Evolutionary conservation across 1,284 basidiomycete genomes (phyloP).

Genomic region (Inonotus hispidus): DNA sequence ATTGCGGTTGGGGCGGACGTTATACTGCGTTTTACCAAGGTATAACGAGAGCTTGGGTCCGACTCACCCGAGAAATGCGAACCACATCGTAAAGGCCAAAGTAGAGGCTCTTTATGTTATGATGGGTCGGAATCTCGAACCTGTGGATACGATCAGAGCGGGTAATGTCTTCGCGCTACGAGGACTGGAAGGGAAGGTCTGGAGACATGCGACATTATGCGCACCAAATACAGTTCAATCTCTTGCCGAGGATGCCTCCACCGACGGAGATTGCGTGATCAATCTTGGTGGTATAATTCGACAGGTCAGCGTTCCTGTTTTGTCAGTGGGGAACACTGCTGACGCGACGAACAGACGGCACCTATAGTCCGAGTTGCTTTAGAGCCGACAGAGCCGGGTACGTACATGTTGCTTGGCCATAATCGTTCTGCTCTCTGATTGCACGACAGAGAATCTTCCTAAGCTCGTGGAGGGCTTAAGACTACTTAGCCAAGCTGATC

Average conservation of each 20-base stretch:
- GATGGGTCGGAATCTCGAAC: constrained; percentile 94
- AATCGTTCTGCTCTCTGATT: background rate
- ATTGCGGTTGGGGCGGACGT: constrained; percentile 57
- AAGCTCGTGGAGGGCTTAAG: constrained; percentile 87
- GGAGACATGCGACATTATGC: constrained; percentile 89
- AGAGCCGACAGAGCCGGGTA: constrained; percentile 75
- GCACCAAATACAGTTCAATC: constrained; percentile 47
- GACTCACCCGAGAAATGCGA: constrained; percentile 65
- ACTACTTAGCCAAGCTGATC: constrained; percentile 92
- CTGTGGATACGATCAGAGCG: constrained; percentile 82
- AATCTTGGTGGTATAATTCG: constrained; percentile 80
- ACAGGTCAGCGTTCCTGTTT: constrained; percentile 44
- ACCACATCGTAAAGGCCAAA: constrained; percentile 56
- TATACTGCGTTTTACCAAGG: constrained; percentile 86
- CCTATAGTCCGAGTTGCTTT: constrained; percentile 96
- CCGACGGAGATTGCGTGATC: constrained; percentile 54
- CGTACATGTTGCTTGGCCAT: constrained; percentile 17
- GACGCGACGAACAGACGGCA: constrained; percentile 45
- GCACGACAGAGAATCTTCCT: constrained; percentile 72
- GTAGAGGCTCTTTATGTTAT: constrained; percentile 88
- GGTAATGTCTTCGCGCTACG: constrained; percentile 95
- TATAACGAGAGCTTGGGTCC: constrained; percentile 70
- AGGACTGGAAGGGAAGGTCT: constrained; percentile 87
- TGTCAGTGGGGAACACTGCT: constrained; percentile 1
- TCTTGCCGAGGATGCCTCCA: constrained; percentile 31